These are phyloP conservation scores for Citrus sinensis DNA, from an alignment of 345 rosid genomes.

Conservation along the genomic window DVS_A1.0 CM039164.1:20367001-20367500, in stretches of 20 bases:
- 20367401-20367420: not conserved
- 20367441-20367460: not conserved
- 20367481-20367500: not conserved
- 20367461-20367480: not conserved
- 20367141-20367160: slow-evolving; percentile 98
- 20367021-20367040: not conserved
- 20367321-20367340: not conserved
- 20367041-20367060: not conserved
- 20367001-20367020: not conserved
- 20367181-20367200: not conserved
- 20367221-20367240: too few relatives aligned
- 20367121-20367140: slow-evolving; percentile 74
- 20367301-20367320: not conserved
- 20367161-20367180: not conserved
- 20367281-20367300: not conserved
- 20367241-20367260: not conserved
- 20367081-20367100: slow-evolving; percentile 99
- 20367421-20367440: not conserved
- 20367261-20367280: not conserved
- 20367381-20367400: not conserved
- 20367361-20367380: slow-evolving; percentile 5
- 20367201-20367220: too few relatives aligned
- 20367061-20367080: slow-evolving; percentile 51
- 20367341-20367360: not conserved
- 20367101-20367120: slow-evolving; percentile 95